Evolutionary conservation across 2,329 filamentous ascomycete genomes (phyloP).

Genomic region (Fonsecaea monophora): DNA sequence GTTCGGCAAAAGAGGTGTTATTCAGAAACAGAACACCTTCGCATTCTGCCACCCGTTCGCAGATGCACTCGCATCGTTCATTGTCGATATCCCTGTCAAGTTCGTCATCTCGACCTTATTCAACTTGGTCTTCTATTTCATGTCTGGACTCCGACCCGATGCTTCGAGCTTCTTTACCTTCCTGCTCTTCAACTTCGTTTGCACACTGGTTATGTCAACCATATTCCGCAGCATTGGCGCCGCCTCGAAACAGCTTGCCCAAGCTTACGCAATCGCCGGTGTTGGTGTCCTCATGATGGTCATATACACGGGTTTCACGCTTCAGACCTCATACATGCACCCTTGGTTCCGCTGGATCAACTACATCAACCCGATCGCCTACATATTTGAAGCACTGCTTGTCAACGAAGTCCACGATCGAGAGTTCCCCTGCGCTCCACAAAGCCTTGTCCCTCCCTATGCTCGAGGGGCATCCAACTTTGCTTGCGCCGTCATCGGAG

Average conservation of each 20-base stretch:
- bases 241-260: slow-evolving; percentile 62
- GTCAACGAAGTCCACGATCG: slow-evolving; percentile 49
- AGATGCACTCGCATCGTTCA: slow-evolving; percentile 52
- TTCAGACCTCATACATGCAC: slow-evolving; percentile 57
- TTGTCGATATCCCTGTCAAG: slow-evolving; percentile 62
- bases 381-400: slow-evolving; percentile 50
- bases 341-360: slow-evolving; percentile 58
- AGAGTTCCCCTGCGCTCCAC: slow-evolving; percentile 26
- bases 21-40: slow-evolving; percentile 66
- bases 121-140: slow-evolving; percentile 67
- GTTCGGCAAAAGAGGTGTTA: slow-evolving; percentile 65
- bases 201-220: slow-evolving; percentile 65
- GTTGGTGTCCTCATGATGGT: slow-evolving; percentile 48
- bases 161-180: slow-evolving; percentile 68
- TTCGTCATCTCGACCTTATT: slow-evolving; percentile 67
- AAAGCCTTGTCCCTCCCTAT: slow-evolving; percentile 67
- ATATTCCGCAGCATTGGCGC: slow-evolving; percentile 65
- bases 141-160: slow-evolving; percentile 62
- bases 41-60: slow-evolving; percentile 63
- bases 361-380: slow-evolving; percentile 51
- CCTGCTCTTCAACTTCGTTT: slow-evolving; percentile 58
- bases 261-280: slow-evolving; percentile 61
- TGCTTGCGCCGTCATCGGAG: slow-evolving; percentile 59
- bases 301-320: slow-evolving; percentile 54
- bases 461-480: slow-evolving; percentile 79